Percentiles rank a stretch among this genome's conserved stretches.
Evolutionary conservation across 768 basidiomycete genomes (phyloP).

Genomic region (Boletus fagicola): DNA sequence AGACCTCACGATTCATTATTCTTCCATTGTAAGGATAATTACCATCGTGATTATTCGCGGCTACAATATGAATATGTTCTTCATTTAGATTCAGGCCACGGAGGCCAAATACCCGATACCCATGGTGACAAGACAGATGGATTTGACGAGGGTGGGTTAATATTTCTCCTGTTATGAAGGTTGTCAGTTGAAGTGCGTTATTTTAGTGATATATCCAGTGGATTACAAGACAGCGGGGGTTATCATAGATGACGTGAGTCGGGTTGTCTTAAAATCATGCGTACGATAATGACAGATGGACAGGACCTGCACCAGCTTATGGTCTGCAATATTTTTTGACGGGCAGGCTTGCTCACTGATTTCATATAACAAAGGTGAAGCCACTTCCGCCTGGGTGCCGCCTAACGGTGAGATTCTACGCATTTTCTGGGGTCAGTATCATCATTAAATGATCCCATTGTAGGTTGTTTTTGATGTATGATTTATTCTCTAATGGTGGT

Average conservation of each 20-base stretch:
- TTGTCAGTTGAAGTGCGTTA: not conserved
- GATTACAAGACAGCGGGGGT: conserved; percentile 76
- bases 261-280: not conserved
- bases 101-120: conserved; percentile 81
- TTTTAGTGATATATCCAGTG: conserved; percentile 78
- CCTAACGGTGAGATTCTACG: conserved; percentile 44
- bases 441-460: not conserved
- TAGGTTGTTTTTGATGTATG: conserved; percentile 52
- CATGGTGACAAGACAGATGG: conserved; percentile 82
- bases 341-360: not conserved
- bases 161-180: not conserved
- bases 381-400: conserved; percentile 66
- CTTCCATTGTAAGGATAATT: conserved; percentile 55
- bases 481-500: not conserved
- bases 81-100: conserved; percentile 83
- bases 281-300: not conserved
- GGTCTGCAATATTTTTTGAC: conserved; percentile 22
- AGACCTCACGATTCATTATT: conserved; percentile 70
- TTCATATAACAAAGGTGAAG: conserved; percentile 35
- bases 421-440: not conserved
- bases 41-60: not conserved
- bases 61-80: not conserved
- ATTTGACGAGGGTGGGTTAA: conserved; percentile 63
- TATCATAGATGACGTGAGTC: conserved; percentile 73
- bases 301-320: conserved; percentile 44